These are phyloP conservation scores for Metarhizium robertsii DNA, from an alignment of 2,329 filamentous ascomycete species.

Conservation along the genomic window DNA sequence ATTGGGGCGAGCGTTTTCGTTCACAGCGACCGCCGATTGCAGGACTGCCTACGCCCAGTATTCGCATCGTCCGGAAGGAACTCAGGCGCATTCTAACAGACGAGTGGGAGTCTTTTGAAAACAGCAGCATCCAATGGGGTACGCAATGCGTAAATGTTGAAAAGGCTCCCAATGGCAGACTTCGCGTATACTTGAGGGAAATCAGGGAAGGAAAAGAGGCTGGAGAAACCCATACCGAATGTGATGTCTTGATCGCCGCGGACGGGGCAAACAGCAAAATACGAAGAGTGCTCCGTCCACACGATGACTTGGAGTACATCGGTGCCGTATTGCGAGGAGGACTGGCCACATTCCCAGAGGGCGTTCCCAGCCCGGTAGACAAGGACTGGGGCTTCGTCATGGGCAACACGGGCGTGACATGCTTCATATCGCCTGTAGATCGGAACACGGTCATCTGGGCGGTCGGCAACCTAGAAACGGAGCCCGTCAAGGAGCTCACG, in stretches of 20 bases:
- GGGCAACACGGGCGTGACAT: constrained; percentile 22
- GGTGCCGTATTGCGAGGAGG: constrained; percentile 30
- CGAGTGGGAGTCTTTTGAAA: constrained; percentile 8
- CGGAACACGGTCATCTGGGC: constrained; percentile 31
- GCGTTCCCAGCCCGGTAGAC: constrained; percentile 14
- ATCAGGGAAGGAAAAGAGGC: neutral
- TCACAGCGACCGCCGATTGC: constrained; percentile 19
- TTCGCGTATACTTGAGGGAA: neutral
- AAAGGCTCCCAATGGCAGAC: constrained; percentile 3
- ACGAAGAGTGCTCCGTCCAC: constrained; percentile 26
- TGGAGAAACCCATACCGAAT: constrained; percentile 12
- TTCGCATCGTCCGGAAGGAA: constrained; percentile 28
- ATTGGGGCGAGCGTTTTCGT: constrained; percentile 25
- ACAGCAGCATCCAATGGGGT: constrained; percentile 17
- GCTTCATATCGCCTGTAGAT: constrained; percentile 36
- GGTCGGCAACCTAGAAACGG: constrained; percentile 24
- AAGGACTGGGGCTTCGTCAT: too few species aligned
- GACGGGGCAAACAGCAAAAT: constrained; percentile 35
- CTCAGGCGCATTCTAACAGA: constrained; percentile 25
- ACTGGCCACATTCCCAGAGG: constrained; percentile 23
- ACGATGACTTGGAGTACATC: constrained; percentile 28
- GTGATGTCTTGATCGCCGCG: constrained; percentile 34
- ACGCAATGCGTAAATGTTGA: constrained; percentile 14
- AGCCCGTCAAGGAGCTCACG: constrained; percentile 9
- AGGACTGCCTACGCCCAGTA: constrained; percentile 24